Evolutionary conservation across 2,329 filamentous ascomycete genomes (phyloP), one percentile per base, ranked within the genome.

Genomic region (Xylariaceae sp.): DNA sequence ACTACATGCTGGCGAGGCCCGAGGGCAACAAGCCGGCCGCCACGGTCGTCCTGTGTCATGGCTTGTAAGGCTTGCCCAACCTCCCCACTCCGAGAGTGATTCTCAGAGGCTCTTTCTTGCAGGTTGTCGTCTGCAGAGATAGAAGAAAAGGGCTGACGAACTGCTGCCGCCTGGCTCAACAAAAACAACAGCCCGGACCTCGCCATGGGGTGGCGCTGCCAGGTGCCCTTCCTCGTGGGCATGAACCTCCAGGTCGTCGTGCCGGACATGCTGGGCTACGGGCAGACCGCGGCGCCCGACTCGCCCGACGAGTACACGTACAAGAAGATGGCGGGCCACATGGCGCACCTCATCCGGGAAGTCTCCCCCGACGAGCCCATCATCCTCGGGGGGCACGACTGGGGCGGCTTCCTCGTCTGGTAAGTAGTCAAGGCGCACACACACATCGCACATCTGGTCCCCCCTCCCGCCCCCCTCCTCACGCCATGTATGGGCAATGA

Each of bases 111-210:
- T 22, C n/a, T n/a, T n/a, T n/a, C n/a, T n/a, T n/a, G n/a, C n/a
- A n/a, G n/a, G n/a, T n/a, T 11, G 21, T 28, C 4, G 10, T 19
- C 14, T 11, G n/a, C 6, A n/a, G 14, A 11, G 29, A 16, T 12
- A 22, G 19, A 21, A 5, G 29, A 23, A 16, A 31, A 33, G 36
- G 9, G 42, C 35, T 42, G 8, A 43, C 17, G 16, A 23, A 24
- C 11, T 28, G 9, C 84, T 83, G 88, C 59, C n/a, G n/a, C n/a
- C n/a, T n/a, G n/a, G n/a, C n/a, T n/a, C n/a, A n/a, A n/a, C n/a
- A n/a, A n/a, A n/a, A n/a, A n/a, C n/a, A n/a, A n/a, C n/a, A 89
- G 89, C 62, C 89, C 89, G 1, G 88, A 94, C 59, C 61, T 92
- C 13, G 75, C 77, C 7, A 78, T 88, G 52, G 87, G 83, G 53